Evolutionary conservation across 78 protist genomes (phyloP), one percentile per base, ranked within the genome.

Genomic region (Speleostelium caveatum): DNA sequence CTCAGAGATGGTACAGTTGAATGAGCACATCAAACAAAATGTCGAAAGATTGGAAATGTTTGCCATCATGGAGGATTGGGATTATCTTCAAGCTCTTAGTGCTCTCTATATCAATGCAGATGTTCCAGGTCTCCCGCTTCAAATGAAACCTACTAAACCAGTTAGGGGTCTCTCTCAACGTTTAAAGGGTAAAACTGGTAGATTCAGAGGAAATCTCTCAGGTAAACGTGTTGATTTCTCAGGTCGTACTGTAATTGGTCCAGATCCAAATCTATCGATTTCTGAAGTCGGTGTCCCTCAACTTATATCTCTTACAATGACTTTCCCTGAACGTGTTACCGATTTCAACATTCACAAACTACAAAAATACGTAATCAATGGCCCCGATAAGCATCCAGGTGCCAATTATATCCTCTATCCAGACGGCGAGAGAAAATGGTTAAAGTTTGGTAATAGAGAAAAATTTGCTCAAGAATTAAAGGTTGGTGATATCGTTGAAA

Each of bases 221-320:
- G 99, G 99, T 45, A 99, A 99, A 93, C 99, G 99, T 35, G 99
- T 98, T 30, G 98, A 99, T 71, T 98, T 98, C 79, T 95, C 86
- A 28, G 97, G 98, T 3, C 96, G 99, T 38, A 98, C 99, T 1
- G 99, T 99, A 56, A 99, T 99, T 75, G 95, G 98, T 7, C 99
- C 99, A 2, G 99, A 99, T 85, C 99, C 99, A 19, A 99, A 99
- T 93, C 80, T 99, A 14, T 33, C 56, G 35, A 96, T 99, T 72
- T 94, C 96, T 60, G 98, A 99, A 73, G 99, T 97, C 0, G 71
- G 95, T 6, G 97, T 98, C 10, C 99, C 99, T 0, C 72, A 41
- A 12, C 92, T 59, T 49, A 93, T 98, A 16, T 99, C 99, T 8
- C 73, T 85, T 83, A 80, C 75, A 22, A 51, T 99, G 86, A 98